Evolutionary conservation across 208 protist genomes (phyloP), one percentile per base, ranked within the genome.

Genomic region (Zelonia costaricensis): DNA sequence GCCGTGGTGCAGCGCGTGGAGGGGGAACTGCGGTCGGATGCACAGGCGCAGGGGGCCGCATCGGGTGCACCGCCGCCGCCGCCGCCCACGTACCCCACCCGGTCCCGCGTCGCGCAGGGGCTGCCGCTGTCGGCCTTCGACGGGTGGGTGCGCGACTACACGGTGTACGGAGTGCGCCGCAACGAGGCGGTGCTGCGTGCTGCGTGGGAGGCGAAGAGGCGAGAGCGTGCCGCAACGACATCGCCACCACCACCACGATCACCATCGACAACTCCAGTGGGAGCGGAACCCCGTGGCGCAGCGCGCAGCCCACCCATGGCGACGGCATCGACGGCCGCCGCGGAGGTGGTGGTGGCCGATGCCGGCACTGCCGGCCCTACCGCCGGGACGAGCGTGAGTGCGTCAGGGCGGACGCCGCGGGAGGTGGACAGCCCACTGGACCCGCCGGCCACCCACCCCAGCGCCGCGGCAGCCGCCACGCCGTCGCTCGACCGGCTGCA

Each of bases 91-190:
- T 31, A 0, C 40, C 60, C 68, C 6, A 74, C 68, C 4, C 42
- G 49, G 6, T 68, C 68, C 3, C 74, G 53, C 27, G 33, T 75
- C 3, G 61, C 55, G 25, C 36, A 31, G 6, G 44, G 56, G 27
- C 53, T 81, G 13, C 75, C 75, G 2, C 70, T 81, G 27, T 7
- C 13, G 38, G 22, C 48, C 36, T 70, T 83, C 40, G 51, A 65
- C 15, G 71, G 72, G 0, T 69, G 62, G 43, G 77, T 79, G 40
- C 72, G 77, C 10, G 77, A 83, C 56, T 76, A 83, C 68, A 79
- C 77, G 20, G 45, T 33, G n/a, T 52, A 63, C 23, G 64, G 61
- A 4, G 35, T 76, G 45, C 49, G 46, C 12, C 63, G 59, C 43
- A 81, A 76, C 46, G 69, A 45, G 20, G 31, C 49, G 16, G 62